Base-by-base conservation (phyloP, 495 filamentous ascomycete species). In the Penicillium soppii region DNA sequence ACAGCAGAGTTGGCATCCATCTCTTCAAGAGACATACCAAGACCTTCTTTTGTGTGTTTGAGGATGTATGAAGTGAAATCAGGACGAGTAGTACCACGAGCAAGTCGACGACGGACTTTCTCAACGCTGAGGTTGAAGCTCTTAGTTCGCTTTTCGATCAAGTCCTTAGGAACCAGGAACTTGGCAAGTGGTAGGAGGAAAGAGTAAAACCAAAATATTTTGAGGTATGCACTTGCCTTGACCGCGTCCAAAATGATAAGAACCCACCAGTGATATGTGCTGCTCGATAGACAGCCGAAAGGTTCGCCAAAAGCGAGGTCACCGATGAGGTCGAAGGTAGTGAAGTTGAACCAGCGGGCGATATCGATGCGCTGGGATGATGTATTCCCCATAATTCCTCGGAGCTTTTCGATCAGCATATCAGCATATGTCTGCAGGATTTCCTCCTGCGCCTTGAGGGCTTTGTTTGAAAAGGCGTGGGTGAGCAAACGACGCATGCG, bases 391-490 rank as follows among this genome's bases (percentile, higher is more conserved):
- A 54, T 61, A 8, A 53, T 15, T 0, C n/a, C 47, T 2, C 38
- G 38, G 1, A 63, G 43, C 29, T 58, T 61, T 2, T 56, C 40
- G 4, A 70, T 53, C 9, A 81, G 52, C 20, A 72, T 47, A 39
- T 74, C 59, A 13, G 75, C 62, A 40, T 77, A 77, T 2, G 48
- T 52, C 33, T 71, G 63, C 9, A 82, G 54, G 4, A 82, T 53
- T 7, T 35, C 39, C 50, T 83, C 80, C 45, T 82, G 79, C 47
- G 75, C 71, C 17, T 47, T 50, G 7, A 82, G 56, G 1, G 74
- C 75, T 27, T 69, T 70, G 23, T 72, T 70, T 7, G 74, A 76
- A 50, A 83, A 82, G 1, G 78, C 79, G 47, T 78, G 72, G 13
- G 75, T 61, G 5, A 81, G 55, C 1, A 73, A 51, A 21, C 72